Percentiles rank a stretch among this genome's conserved stretches.
Conservation (phyloP, 1,139 yeast genomes). For the Candida sanyaensis region DNA sequence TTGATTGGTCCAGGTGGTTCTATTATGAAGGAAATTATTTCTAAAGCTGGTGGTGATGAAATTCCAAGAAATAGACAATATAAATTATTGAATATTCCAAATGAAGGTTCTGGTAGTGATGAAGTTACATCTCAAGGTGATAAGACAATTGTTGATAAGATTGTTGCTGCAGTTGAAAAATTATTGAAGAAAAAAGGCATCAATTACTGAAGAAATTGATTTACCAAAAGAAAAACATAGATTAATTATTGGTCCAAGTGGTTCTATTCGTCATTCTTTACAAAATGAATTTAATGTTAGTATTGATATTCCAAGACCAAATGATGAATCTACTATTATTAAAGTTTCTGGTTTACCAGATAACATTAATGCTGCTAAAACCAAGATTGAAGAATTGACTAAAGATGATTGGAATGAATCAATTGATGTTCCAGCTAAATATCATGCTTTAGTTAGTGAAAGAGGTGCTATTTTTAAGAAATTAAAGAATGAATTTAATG, state of each 20-base stretch:
- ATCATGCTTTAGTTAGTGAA: conserved; percentile 66
- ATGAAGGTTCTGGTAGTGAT: conserved; percentile 63
- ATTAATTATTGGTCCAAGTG: conserved; percentile 80
- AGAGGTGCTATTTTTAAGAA: conserved; percentile 66
- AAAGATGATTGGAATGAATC: conserved; percentile 50
- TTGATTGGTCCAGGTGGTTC: conserved; percentile 85
- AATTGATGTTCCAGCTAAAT: conserved; percentile 57
- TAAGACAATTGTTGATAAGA: conserved; percentile 68
- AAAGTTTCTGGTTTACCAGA: conserved; percentile 64
- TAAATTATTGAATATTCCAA: conserved; percentile 74
- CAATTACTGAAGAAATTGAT: conserved; percentile 55
- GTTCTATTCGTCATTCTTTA: conserved; percentile 69
- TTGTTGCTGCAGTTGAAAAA: conserved; percentile 62
- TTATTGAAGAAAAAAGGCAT: conserved; percentile 68
- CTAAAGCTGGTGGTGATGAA: conserved; percentile 77
- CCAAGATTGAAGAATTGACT: conserved; percentile 52
- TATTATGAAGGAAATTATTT: conserved; percentile 70
- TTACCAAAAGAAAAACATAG: conserved; percentile 79
- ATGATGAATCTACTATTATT: conserved; percentile 45
- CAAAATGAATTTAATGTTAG: conserved; percentile 70
- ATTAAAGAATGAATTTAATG: conserved; percentile 54
- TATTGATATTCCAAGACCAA: conserved; percentile 69
- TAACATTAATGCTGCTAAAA: conserved; percentile 57
- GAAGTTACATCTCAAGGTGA: conserved; percentile 75
- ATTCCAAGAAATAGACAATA: conserved; percentile 46